Base-by-base conservation (phyloP, 192 early-diverging fungal species). In the Tieghemiomyces parasiticus region DNA sequence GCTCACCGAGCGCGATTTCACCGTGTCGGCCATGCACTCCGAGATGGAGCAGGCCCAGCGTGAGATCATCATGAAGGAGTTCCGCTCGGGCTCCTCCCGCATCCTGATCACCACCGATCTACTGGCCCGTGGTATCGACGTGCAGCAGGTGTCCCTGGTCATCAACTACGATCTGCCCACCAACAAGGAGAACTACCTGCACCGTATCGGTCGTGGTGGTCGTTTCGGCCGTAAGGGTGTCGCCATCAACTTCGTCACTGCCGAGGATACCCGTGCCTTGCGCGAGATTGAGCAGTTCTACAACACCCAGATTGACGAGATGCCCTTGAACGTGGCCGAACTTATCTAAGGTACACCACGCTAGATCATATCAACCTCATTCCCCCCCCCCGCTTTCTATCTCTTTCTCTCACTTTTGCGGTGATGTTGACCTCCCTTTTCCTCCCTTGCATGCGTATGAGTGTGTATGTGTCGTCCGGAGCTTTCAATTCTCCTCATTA, bases 211-310 rank as follows among this genome's bases (percentile, higher is more conserved):
- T 84, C 89, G 95, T 81, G 88, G 89, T 85, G 94, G 95, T 81
- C 94, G 95, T 85, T 99, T 97, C 82, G 95, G 95, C 73, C 89
- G 95, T 73, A 99, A 97, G 84, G 95, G 95, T 83, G 94, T 99
- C 66, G 91, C 93, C 61, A 95, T 98, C 81, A 98, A 98, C 84
- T 98, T 99, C 80, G 92, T 99, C 63, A 85, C 90, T 55, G 82
- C 81, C 69, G 93, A 99, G n/a, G 96, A 99, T 74, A 83, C 88
- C 58, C 76, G 78, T 59, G 86, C 86, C 72, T 80, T 95, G 69
- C 81, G 88, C 53, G 80, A 85, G 44, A 88, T 90, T 74, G 94
- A 96, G 76, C 73, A 84, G 71, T 93, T 88, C 84, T 99, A 99
- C 88, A 92, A 88, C 78, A 99, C 94, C 67, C 93, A 99, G 81